These are phyloP conservation scores for Nicotiana rustica DNA, from an alignment of 305 asterid genomes.

Conservation along the genomic window DNA sequence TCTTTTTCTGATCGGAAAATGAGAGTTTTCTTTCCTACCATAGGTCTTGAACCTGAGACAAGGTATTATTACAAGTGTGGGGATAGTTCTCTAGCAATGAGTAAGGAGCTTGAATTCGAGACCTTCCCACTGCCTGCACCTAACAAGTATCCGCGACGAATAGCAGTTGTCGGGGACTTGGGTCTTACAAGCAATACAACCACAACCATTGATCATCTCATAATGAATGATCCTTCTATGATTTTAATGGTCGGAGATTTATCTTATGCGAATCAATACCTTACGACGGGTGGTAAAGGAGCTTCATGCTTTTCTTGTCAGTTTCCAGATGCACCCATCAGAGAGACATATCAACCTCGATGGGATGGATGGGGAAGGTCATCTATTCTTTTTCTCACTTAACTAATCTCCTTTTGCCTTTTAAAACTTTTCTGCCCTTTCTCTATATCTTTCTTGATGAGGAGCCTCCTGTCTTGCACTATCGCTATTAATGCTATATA, in stretches of 20 bases:
- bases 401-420: not conserved
- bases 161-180: slow-evolving; percentile 83
- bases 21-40: slow-evolving; percentile 31
- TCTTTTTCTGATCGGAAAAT: not conserved
- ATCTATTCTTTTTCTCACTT: not conserved
- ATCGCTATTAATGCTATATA: not conserved
- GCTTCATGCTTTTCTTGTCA: slow-evolving; percentile 71
- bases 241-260: slow-evolving; percentile 80
- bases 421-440: not conserved
- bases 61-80: slow-evolving; percentile 86
- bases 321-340: slow-evolving; percentile 80
- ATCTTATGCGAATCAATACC: slow-evolving; percentile 80
- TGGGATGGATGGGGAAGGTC: slow-evolving; percentile 98
- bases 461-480: not conserved
- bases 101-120: slow-evolving; percentile 63
- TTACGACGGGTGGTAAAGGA: slow-evolving; percentile 78
- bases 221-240: slow-evolving; percentile 64
- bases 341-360: slow-evolving; percentile 83
- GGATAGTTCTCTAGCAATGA: slow-evolving; percentile 70
- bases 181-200: slow-evolving; percentile 80
- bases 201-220: slow-evolving; percentile 76
- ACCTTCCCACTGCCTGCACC: slow-evolving; percentile 69
- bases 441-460: not conserved
- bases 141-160: slow-evolving; percentile 61
- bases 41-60: slow-evolving; percentile 77